These are phyloP conservation scores for Lactarius quietus DNA, from an alignment of 768 basidiomycete species.

Conservation along the genomic window DNA sequence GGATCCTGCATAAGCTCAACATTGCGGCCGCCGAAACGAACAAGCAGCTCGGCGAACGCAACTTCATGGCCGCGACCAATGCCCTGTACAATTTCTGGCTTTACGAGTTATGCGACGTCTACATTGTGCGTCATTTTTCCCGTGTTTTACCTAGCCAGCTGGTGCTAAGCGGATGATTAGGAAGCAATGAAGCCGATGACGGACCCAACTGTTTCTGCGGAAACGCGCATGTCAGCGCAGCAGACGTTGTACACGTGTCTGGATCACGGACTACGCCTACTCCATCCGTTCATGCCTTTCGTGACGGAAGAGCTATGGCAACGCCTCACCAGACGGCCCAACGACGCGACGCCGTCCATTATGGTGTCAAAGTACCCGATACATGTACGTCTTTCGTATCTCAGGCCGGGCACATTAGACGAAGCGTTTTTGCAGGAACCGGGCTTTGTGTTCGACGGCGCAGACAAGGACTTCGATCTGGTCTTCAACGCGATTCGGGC, in stretches of 20 bases:
- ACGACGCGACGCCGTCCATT: slow-evolving; percentile 80
- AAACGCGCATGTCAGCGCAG: slow-evolving; percentile 76
- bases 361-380: slow-evolving; percentile 86
- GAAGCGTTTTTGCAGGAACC: slow-evolving; percentile 45
- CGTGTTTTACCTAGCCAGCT: neutral
- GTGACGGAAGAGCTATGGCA: slow-evolving; percentile 99
- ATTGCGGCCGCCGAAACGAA: slow-evolving; percentile 75
- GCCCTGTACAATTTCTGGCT: slow-evolving; percentile 93
- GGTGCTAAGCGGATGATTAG: slow-evolving; percentile 39
- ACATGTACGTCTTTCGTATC: slow-evolving; percentile 48
- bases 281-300: slow-evolving; percentile 99
- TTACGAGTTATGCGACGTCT: slow-evolving; percentile 98
- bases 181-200: slow-evolving; percentile 99
- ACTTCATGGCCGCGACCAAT: slow-evolving; percentile 90
- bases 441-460: slow-evolving; percentile 60
- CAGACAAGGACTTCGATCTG: slow-evolving; percentile 76
- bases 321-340: slow-evolving; percentile 79
- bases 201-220: slow-evolving; percentile 62
- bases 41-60: slow-evolving; percentile 66
- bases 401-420: neutral
- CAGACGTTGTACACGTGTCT: slow-evolving; percentile 95
- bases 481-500: slow-evolving; percentile 76
- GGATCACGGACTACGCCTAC: slow-evolving; percentile 80
- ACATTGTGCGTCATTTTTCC: slow-evolving; percentile 62
- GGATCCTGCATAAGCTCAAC: slow-evolving; percentile 95